phyloP scores from a whole-genome alignment of 805 yeast genomes.

The Kuraishia molischiana region DNA sequence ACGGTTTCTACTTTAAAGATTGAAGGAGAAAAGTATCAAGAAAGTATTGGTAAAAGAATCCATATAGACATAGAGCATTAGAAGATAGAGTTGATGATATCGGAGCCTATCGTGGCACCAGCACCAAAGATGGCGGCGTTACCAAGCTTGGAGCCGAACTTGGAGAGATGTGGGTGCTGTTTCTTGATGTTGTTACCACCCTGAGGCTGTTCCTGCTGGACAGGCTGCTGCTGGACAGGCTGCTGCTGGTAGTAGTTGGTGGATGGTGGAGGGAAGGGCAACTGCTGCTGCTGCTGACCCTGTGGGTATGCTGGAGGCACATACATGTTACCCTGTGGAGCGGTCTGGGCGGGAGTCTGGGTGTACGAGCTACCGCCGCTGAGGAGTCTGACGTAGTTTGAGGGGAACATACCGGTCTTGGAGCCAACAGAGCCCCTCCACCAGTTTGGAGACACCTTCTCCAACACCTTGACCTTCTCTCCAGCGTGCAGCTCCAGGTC shows the following conservation, averaged over 20 bases:
- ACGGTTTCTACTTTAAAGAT: slow-evolving; percentile 25
- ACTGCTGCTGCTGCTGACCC: slow-evolving; percentile 5
- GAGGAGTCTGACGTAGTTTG: slow-evolving; percentile 61
- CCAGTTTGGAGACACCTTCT: slow-evolving; percentile 80
- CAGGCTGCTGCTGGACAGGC: slow-evolving; percentile 10
- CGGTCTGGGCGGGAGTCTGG: slow-evolving; percentile 5
- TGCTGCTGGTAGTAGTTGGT: slow-evolving; percentile 10
- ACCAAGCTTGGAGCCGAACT: slow-evolving; percentile 77
- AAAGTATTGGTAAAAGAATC: background rate
- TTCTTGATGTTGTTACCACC: slow-evolving; percentile 29
- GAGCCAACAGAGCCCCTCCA: slow-evolving; percentile 68
- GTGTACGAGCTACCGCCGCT: slow-evolving; percentile 5
- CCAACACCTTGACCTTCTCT: slow-evolving; percentile 52
- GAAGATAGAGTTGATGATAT: slow-evolving; percentile 70
- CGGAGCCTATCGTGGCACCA: slow-evolving; percentile 91
- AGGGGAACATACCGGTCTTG: slow-evolving; percentile 76
- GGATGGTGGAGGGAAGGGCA: slow-evolving; percentile 1
- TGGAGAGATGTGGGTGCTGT: slow-evolving; percentile 1
- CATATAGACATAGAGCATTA: no score
- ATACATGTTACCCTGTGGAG: slow-evolving; percentile 13
- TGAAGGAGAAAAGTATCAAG: slow-evolving; percentile 4
- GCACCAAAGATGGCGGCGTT: slow-evolving; percentile 97
- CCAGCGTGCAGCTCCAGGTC: slow-evolving; percentile 62
- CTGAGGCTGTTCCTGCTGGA: slow-evolving; percentile 21
- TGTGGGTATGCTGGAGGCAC: slow-evolving; percentile 12